Evolutionary conservation across 306 rosid genomes (phyloP).

Genomic region (Glycine tomentella): DNA sequence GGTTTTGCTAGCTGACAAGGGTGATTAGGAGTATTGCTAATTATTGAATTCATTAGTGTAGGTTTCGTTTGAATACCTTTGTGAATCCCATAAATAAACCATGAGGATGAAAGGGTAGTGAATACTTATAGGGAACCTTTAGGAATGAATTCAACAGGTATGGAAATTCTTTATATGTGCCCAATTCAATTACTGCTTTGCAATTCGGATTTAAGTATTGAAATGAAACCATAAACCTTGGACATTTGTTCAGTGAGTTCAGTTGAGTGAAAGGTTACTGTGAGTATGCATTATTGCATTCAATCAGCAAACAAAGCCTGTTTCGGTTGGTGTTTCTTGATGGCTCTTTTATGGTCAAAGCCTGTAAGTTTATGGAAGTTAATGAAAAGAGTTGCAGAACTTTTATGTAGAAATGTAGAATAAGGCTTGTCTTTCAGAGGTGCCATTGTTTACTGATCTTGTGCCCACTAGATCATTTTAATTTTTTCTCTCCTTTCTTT

Average conservation of each 20-base stretch:
- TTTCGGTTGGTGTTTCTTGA: background rate
- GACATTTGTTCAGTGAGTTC: background rate
- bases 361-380: background rate
- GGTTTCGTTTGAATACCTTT: slow-evolving; percentile 39
- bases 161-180: slow-evolving; percentile 48
- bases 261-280: background rate
- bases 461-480: background rate
- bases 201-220: background rate
- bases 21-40: slow-evolving; percentile 44
- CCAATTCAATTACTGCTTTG: slow-evolving; percentile 11
- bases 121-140: slow-evolving; percentile 33
- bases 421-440: background rate
- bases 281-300: background rate
- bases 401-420: background rate
- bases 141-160: slow-evolving; percentile 44
- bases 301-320: slow-evolving; percentile 7
- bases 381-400: background rate
- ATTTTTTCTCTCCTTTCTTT: background rate
- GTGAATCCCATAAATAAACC: slow-evolving; percentile 23
- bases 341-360: background rate
- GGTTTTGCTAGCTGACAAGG: slow-evolving; percentile 44
- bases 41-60: slow-evolving; percentile 46
- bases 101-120: slow-evolving; percentile 29
- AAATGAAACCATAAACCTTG: background rate
- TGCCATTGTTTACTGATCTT: background rate